These are phyloP conservation scores for Geotrichum fermentans DNA, from an alignment of 1,139 yeast species.

Conservation along the genomic window DNA sequence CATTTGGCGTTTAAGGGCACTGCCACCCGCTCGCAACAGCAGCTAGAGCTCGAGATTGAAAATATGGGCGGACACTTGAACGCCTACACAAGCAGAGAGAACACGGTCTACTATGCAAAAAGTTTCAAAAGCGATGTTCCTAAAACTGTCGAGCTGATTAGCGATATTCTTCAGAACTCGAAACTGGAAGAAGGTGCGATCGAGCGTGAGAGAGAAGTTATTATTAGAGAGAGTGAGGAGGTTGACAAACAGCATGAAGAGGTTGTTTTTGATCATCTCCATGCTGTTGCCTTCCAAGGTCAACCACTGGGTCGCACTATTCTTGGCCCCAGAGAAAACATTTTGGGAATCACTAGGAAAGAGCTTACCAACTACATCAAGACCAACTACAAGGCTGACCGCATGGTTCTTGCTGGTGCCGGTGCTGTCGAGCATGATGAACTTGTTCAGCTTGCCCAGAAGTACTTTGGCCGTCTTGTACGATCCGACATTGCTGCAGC, in stretches of 20 bases:
- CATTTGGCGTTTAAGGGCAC: conserved; percentile 97
- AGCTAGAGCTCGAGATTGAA: conserved; percentile 87
- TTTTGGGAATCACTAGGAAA: conserved; percentile 66
- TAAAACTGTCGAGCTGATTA: conserved; percentile 76
- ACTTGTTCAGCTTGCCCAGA: conserved; percentile 69
- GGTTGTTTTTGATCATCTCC: conserved; percentile 94
- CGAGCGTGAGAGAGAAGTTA: conserved; percentile 93
- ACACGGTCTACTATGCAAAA: conserved; percentile 94
- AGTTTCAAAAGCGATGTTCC: conserved; percentile 77
- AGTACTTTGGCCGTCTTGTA: conserved; percentile 71
- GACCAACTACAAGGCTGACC: conserved; percentile 87
- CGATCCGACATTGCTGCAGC: conserved; percentile 60
- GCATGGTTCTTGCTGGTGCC: conserved; percentile 96
- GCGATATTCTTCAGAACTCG: conserved; percentile 85
- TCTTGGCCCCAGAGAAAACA: conserved; percentile 87
- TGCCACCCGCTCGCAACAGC: conserved; percentile 68
- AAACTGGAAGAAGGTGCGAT: conserved; percentile 77
- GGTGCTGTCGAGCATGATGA: conserved; percentile 89
- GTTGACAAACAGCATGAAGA: conserved; percentile 98
- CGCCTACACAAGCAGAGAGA: conserved; percentile 95
- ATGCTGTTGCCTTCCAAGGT: conserved; percentile 81
- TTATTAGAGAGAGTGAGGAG: conserved; percentile 93
- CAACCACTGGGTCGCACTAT: conserved; percentile 98
- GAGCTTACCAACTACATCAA: conserved; percentile 77
- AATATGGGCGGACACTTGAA: conserved; percentile 94